Conservation (phyloP, 1,284 basidiomycete species). For the Heterobasidion irregulare region DNA sequence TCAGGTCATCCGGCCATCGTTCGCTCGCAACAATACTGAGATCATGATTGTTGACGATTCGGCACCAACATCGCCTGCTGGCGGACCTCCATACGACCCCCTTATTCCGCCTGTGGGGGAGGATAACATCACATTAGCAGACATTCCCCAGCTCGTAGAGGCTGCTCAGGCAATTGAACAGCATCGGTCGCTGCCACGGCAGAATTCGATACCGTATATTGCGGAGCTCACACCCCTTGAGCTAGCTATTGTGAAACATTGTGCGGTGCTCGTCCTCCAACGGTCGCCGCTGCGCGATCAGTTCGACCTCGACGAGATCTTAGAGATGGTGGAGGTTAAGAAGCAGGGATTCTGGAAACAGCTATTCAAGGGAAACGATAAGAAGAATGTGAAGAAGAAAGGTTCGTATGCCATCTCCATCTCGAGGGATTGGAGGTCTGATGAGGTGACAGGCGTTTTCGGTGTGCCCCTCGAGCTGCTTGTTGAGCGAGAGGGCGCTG, state of each 20-base stretch:
- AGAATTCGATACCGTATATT: conserved; percentile 72
- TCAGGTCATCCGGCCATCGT: conserved; percentile 44
- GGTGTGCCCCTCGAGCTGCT: conserved; percentile 89
- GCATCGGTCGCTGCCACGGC: conserved; percentile 67
- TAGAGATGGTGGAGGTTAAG: conserved; percentile 90
- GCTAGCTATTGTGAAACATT: conserved; percentile 87
- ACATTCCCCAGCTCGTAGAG: conserved; percentile 90
- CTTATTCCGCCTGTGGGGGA: conserved; percentile 31
- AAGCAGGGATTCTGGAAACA: conserved; percentile 97
- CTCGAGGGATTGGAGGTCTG: conserved; percentile 1
- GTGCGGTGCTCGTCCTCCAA: conserved; percentile 76
- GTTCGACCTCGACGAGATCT: conserved; percentile 85
- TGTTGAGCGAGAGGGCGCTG: conserved; percentile 92
- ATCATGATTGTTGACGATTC: conserved; percentile 88
- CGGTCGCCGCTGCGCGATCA: conserved; percentile 75
- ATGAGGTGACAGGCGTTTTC: conserved; percentile 60
- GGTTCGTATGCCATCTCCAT: conserved; percentile 39
- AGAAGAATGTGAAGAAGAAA: conserved; percentile 86
- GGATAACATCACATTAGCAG: conserved; percentile 90
- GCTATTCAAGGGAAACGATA: conserved; percentile 87
- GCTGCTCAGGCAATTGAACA: conserved; percentile 87
- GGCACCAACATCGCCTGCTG: conserved; percentile 59
- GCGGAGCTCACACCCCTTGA: conserved; percentile 83
- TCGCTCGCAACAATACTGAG: conserved; percentile 78
- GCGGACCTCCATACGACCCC: conserved; percentile 18